Evolutionary conservation across 1,139 yeast species (phyloP).

Genomic region (Groenewaldozyma auringiensis): DNA sequence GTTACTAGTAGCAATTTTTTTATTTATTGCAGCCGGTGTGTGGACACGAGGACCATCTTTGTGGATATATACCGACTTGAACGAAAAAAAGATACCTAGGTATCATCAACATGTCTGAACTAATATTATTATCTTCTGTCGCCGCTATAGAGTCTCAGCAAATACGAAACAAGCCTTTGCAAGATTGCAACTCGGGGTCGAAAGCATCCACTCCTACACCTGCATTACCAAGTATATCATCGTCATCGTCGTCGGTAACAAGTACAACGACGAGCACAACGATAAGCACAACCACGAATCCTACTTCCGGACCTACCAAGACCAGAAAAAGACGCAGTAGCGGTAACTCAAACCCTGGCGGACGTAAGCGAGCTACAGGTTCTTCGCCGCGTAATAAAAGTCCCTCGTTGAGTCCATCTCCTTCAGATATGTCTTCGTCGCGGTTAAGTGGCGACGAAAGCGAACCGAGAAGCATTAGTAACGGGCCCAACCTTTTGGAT

Average conservation of each 20-base stretch:
- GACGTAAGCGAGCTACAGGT: background rate
- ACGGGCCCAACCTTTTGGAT: slow-evolving; percentile 7
- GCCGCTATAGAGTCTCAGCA: background rate
- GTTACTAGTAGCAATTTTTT: no score
- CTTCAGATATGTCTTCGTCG: no score
- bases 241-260: background rate
- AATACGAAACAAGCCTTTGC: background rate
- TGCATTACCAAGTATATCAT: background rate
- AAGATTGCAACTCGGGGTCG: background rate
- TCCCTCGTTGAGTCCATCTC: background rate
- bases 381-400: background rate
- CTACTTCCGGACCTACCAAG: background rate
- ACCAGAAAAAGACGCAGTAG: background rate
- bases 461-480: background rate
- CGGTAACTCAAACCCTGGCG: background rate
- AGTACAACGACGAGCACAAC: no score
- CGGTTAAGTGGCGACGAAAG: background rate
- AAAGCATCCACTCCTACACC: background rate
- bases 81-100: background rate
- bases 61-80: background rate
- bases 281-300: background rate
- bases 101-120: slow-evolving; percentile 1
- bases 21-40: no score
- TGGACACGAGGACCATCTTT: no score
- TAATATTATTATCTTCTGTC: background rate